Evolutionary conservation across 1,284 basidiomycete genomes (phyloP).

Genomic region (Hemileia vastatrix): DNA sequence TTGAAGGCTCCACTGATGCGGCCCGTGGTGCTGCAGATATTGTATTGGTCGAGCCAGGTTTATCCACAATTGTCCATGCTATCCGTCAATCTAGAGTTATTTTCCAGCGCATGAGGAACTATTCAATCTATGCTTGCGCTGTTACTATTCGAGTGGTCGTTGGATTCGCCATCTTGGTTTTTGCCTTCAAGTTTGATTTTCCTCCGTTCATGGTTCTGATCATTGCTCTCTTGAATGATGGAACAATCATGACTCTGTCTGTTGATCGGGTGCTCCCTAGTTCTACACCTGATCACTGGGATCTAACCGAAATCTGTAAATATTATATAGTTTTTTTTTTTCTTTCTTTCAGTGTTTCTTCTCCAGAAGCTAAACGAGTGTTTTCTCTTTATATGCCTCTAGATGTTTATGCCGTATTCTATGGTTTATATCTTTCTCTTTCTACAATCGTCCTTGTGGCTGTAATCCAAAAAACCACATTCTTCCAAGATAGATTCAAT

Average conservation of each 20-base stretch:
- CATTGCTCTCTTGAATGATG: slow-evolving; percentile 91
- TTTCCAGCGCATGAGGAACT: slow-evolving; percentile 96
- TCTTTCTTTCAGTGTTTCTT: neutral
- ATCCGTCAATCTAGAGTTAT: slow-evolving; percentile 90
- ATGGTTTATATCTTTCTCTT: slow-evolving; percentile 80
- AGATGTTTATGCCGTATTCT: slow-evolving; percentile 74
- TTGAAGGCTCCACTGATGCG: slow-evolving; percentile 91
- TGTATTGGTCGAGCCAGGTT: slow-evolving; percentile 85
- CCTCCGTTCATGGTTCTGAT: slow-evolving; percentile 98
- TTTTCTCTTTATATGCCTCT: neutral
- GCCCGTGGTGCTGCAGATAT: slow-evolving; percentile 92
- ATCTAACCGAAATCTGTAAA: slow-evolving; percentile 68
- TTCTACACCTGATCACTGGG: slow-evolving; percentile 78
- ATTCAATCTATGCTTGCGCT: slow-evolving; percentile 58
- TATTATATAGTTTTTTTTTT: slow-evolving; percentile 48
- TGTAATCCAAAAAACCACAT: slow-evolving; percentile 73
- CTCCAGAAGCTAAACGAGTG: too few relatives aligned
- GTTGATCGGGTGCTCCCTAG: slow-evolving; percentile 57
- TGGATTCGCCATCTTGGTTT: slow-evolving; percentile 88
- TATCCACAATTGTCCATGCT: slow-evolving; percentile 91
- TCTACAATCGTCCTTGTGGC: slow-evolving; percentile 77
- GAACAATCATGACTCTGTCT: slow-evolving; percentile 51
- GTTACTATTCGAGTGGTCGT: slow-evolving; percentile 57
- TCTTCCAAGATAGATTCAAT: slow-evolving; percentile 79
- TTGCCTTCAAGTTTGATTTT: slow-evolving; percentile 94